phyloP scores from a whole-genome alignment of 164 flowering plant species.

The Nymphaea thermarum region DNA sequence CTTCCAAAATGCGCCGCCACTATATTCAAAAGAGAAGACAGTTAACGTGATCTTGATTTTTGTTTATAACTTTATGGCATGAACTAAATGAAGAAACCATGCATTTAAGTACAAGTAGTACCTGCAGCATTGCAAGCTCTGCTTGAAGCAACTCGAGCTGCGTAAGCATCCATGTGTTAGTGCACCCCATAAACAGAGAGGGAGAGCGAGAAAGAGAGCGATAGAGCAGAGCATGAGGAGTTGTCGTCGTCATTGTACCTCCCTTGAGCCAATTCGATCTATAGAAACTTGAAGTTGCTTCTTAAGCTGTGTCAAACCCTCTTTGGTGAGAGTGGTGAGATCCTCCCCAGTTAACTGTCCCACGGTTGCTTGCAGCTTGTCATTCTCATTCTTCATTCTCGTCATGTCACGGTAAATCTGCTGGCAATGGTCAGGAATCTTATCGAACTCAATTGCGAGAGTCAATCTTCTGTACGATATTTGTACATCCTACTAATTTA shows the following conservation, averaged over 20 bases:
- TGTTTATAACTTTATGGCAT: no score
- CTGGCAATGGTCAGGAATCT: conserved; percentile 1
- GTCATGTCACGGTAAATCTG: conserved; percentile 23
- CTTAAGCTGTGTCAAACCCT: no score
- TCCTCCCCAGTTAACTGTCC: conserved; percentile 23
- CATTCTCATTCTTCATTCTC: conserved; percentile 23
- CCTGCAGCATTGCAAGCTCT: no score
- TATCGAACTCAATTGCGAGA: no score
- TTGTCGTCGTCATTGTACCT: conserved; percentile 16
- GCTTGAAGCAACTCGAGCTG: no score
- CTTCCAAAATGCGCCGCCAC: conserved; percentile 27
- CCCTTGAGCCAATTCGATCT: conserved; percentile 26
- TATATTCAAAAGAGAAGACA: not conserved
- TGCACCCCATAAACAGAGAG: not conserved
- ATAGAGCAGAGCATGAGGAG: not conserved
- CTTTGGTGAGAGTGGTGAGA: conserved; percentile 11
- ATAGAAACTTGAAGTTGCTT: no score
- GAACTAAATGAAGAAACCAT: not conserved
- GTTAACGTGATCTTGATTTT: not conserved
- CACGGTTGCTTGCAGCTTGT: conserved; percentile 28
- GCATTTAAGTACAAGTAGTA: not conserved
- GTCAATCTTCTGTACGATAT: no score
- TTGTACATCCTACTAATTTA: no score
- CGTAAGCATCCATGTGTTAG: not conserved
- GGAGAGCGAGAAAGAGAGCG: not conserved